phyloP scores from a whole-genome alignment of 176 grass and related monocot genomes.

The Oryza glumipatula region DNA sequence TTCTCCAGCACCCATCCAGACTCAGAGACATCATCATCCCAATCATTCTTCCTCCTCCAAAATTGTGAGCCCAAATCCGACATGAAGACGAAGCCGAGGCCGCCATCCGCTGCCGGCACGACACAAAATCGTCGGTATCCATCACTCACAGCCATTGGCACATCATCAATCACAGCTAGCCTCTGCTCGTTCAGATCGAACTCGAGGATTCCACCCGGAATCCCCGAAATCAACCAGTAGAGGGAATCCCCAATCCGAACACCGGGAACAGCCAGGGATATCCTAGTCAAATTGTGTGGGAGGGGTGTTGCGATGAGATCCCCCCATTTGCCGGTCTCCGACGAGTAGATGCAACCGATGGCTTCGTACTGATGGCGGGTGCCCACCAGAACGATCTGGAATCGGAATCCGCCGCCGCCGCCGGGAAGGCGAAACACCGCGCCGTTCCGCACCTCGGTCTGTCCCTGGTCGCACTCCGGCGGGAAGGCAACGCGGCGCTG shows the following conservation, averaged over 20 bases:
- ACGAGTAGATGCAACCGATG: conserved; percentile 17
- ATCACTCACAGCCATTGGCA: neutral
- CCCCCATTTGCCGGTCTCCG: neutral
- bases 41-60: neutral
- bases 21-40: neutral
- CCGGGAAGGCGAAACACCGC: neutral
- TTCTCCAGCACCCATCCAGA: conserved; percentile 15
- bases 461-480: too few species aligned
- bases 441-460: neutral
- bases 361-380: neutral
- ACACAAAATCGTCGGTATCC: neutral
- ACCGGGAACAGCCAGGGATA: too few species aligned
- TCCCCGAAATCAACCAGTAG: neutral
- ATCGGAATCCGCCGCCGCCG: neutral
- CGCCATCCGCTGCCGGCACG: neutral
- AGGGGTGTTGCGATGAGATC: neutral
- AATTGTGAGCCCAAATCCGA: too few species aligned
- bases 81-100: neutral
- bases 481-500: neutral
- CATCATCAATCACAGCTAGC: neutral
- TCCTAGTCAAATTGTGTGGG: too few species aligned
- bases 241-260: neutral
- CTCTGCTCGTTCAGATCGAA: neutral
- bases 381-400: neutral
- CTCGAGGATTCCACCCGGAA: neutral